Evolutionary conservation across 306 rosid species (phyloP).

Genomic region (Bauhinia variegata): DNA sequence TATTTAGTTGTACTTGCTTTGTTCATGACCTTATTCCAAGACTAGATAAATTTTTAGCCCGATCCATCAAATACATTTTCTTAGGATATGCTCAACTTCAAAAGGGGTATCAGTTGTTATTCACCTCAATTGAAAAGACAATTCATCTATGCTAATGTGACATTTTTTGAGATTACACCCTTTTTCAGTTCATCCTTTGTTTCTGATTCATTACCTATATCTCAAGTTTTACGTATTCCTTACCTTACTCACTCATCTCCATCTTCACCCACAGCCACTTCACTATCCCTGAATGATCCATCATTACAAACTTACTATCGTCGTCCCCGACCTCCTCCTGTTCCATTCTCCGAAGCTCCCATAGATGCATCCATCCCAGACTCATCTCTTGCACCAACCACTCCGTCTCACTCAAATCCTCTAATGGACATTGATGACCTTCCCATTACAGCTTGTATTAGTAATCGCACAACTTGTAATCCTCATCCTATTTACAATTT

Average conservation of each 20-base stretch:
- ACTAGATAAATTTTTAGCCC: neutral
- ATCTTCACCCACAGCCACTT: neutral
- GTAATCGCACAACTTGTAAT: neutral
- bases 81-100: neutral
- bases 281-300: neutral
- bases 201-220: neutral
- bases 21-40: neutral
- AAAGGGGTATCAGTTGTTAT: slow-evolving; percentile 19
- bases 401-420: neutral
- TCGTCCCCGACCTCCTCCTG: neutral
- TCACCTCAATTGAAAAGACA: neutral
- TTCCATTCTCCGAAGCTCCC: neutral
- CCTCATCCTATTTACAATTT: neutral
- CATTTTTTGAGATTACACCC: neutral
- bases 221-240: neutral
- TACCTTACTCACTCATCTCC: neutral
- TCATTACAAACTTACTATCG: neutral
- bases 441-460: neutral
- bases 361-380: too few species aligned
- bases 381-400: too few species aligned
- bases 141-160: neutral
- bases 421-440: neutral
- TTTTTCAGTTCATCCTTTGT: neutral
- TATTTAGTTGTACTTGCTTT: neutral
- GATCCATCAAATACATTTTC: neutral